phyloP scores from a whole-genome alignment of 352 stramenopile genomes.

The Phytophthora litchii region DNA sequence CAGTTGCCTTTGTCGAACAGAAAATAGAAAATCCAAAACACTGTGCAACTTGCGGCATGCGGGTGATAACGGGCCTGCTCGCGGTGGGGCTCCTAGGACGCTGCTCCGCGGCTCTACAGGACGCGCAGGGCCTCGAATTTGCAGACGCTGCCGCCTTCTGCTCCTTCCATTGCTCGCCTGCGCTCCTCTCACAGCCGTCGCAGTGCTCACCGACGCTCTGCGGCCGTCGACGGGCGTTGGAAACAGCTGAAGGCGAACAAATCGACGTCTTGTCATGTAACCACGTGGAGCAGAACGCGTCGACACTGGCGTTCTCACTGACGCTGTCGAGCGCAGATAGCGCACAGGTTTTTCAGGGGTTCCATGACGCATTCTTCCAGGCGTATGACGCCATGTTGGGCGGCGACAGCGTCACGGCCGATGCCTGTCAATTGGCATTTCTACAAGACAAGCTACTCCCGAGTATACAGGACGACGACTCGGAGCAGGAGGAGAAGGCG shows the following conservation, averaged over 20 bases:
- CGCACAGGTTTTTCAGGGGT: conserved; percentile 51
- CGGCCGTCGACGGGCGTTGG: conserved; percentile 8
- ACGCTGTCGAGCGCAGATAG: conserved; percentile 46
- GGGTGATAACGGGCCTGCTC: conserved; percentile 16
- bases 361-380: conserved; percentile 66
- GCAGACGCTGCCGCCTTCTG: conserved; percentile 51
- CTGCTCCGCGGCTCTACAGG: conserved; percentile 29
- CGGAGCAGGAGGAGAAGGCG: conserved; percentile 26
- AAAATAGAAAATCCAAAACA: conserved; percentile 21
- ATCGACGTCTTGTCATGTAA: conserved; percentile 51
- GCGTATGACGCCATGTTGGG: conserved; percentile 71
- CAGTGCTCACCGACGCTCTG: conserved; percentile 34
- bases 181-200: conserved; percentile 21
- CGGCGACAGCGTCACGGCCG: conserved; percentile 55
- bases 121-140: conserved; percentile 56
- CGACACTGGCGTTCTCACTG: conserved; percentile 36
- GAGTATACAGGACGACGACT: conserved; percentile 36
- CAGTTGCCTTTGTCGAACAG: conserved; percentile 31
- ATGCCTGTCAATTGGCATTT: conserved; percentile 72
- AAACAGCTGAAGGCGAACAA: conserved; percentile 20
- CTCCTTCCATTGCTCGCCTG: conserved; percentile 57
- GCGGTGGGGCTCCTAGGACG: conserved; percentile 10
- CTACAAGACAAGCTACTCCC: conserved; percentile 66
- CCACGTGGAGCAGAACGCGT: conserved; percentile 35
- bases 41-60: conserved; percentile 21